Percentiles rank a stretch among this genome's conserved stretches.
Evolutionary conservation across 177 flowering plant genomes (phyloP).

Genomic region (Tripterygium wilfordii): DNA sequence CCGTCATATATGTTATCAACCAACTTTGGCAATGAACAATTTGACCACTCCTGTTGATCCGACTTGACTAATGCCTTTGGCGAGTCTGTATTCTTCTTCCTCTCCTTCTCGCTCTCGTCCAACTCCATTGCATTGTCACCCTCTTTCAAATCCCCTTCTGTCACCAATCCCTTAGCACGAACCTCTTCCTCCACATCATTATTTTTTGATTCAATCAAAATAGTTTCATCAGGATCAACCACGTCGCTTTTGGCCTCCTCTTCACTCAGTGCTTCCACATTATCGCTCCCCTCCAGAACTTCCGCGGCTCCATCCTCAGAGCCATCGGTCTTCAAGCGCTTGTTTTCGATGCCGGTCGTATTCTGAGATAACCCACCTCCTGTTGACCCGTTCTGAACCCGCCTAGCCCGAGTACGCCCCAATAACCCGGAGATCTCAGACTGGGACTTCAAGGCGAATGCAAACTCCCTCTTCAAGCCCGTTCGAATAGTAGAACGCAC

Average conservation of each 20-base stretch:
- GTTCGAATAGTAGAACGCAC: conserved; percentile 41
- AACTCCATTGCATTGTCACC: no score
- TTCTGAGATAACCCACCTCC: no score
- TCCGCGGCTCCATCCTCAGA: no score
- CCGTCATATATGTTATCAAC: no score
- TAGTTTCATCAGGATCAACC: no score
- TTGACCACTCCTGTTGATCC: no score
- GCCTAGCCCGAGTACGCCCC: conserved; percentile 45
- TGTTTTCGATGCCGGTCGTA: no score
- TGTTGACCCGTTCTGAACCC: conserved; percentile 7
- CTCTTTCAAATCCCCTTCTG: neutral
- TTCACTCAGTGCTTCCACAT: conserved; percentile 9
- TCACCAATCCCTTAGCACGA: conserved; percentile 1
- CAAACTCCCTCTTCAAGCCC: conserved; percentile 72
- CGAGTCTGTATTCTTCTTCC: no score
- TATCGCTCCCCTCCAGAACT: conserved; percentile 7
- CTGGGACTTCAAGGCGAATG: conserved; percentile 51
- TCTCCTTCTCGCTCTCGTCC: no score
- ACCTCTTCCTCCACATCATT: no score
- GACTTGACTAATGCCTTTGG: no score
- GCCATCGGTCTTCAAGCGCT: neutral
- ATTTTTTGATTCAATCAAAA: no score
- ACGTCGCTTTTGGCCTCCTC: conserved; percentile 25
- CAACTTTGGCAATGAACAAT: neutral
- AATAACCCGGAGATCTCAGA: conserved; percentile 37